Percentiles rank a stretch among this genome's conserved stretches.
Conservation (phyloP, 1,284 basidiomycete genomes). For the Trametes sp. region DNA sequence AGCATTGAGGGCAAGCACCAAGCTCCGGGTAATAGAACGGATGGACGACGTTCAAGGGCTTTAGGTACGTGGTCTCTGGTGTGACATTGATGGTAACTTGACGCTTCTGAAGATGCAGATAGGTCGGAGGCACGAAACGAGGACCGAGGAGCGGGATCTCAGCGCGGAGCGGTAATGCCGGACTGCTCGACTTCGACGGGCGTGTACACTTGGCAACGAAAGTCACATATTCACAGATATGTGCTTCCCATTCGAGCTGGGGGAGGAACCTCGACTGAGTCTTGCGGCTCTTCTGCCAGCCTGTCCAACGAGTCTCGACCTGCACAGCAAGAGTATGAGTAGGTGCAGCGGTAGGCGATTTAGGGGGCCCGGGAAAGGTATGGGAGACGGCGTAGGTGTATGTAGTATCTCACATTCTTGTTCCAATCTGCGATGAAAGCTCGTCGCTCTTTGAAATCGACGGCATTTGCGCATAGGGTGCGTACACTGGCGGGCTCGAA, state of each 20-base stretch:
- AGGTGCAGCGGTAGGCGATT: no score
- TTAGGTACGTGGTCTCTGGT: conserved; percentile 22
- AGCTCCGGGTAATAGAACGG: conserved; percentile 30
- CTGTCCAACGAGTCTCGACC: not conserved
- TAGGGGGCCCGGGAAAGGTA: no score
- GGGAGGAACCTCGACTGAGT: conserved; percentile 1
- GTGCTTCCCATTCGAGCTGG: conserved; percentile 16
- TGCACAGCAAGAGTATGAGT: not conserved
- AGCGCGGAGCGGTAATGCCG: not conserved
- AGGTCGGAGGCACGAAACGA: not conserved
- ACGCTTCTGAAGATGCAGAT: not conserved
- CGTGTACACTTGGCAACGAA: not conserved
- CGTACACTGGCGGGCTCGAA: not conserved
- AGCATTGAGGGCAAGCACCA: conserved; percentile 24
- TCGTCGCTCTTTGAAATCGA: not conserved
- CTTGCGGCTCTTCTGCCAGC: not conserved
- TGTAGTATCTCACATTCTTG: not conserved
- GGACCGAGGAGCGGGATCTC: not conserved
- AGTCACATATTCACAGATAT: conserved; percentile 12
- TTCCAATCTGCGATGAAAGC: not conserved
- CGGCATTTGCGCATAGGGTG: not conserved
- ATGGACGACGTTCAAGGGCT: conserved; percentile 30
- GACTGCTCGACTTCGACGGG: not conserved
- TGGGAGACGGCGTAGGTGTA: not conserved
- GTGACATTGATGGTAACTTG: conserved; percentile 1